Conservation (phyloP, 2,329 filamentous ascomycete genomes). For the Rutstroemia sp. region DNA sequence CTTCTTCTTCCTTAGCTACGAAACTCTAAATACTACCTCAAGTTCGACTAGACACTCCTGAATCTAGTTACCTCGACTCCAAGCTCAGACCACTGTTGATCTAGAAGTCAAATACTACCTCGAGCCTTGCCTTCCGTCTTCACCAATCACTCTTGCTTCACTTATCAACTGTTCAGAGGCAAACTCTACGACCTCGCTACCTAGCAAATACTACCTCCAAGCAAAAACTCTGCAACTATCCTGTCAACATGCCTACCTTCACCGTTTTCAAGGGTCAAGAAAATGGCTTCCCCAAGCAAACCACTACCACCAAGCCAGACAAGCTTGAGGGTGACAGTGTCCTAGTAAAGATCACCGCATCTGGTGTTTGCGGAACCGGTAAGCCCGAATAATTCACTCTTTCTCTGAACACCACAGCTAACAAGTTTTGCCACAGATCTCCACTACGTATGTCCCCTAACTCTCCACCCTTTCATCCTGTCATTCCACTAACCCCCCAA, state of each 20-base stretch:
- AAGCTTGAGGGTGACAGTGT: slow-evolving; percentile 10
- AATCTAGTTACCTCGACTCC: too few relatives aligned
- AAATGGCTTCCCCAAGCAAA: slow-evolving; percentile 5
- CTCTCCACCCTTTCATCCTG: neutral
- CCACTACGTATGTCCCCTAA: slow-evolving; percentile 7
- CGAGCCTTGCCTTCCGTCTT: too few relatives aligned
- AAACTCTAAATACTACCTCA: neutral
- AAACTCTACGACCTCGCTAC: too few relatives aligned
- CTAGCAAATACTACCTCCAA: neutral
- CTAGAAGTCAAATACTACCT: too few relatives aligned
- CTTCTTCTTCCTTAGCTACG: neutral
- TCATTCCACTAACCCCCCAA: neutral
- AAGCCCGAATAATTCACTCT: too few relatives aligned
- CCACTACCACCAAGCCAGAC: slow-evolving; percentile 11
- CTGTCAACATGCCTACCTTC: slow-evolving; percentile 10
- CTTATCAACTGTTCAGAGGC: too few relatives aligned
- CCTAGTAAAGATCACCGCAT: slow-evolving; percentile 12
- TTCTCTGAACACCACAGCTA: neutral
- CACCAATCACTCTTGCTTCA: too few relatives aligned
- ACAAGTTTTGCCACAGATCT: slow-evolving; percentile 2
- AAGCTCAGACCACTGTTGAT: too few relatives aligned
- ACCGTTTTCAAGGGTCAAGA: slow-evolving; percentile 13
- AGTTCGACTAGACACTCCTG: neutral
- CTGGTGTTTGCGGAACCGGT: slow-evolving; percentile 13
- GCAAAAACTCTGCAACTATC: neutral